Base-by-base conservation (phyloP, 164 flowering plant species). In the Stephania cephalantha region DNA sequence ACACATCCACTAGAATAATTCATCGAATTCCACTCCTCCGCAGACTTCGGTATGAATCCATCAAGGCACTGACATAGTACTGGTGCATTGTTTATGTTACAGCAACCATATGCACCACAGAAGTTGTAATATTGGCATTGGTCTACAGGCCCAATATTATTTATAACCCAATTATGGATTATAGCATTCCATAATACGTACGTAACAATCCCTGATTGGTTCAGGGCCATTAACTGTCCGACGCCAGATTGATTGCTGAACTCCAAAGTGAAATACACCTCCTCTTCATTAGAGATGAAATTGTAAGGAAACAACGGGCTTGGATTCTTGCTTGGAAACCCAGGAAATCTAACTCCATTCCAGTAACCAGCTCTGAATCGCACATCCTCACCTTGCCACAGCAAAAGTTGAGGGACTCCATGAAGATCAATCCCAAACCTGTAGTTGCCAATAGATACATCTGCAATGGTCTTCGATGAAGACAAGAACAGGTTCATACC, bases 391-490 rank as follows among this genome's bases (percentile, higher is more conserved):
- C 76, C 80, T 9, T 79, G 69, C 15, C 71, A 22, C 9, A 79
- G 31, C 44, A 75, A 50, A 12, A 76, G 6, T 68, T 86, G 74
- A 20, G 86, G 85, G n/a, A 72, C 52, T 2, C 81, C 86, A 35
- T 18, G 12, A 17, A 46, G 50, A 4, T 85, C 85, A 18, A 84
- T 0, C 6, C 77, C 42, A n/a, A 48, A 78, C 9, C 74, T 68
- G 63, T 12, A 77, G 17, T 78, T 76, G 4, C 90, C 84, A 1
- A 64, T 29, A 46, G 83, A 72, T 9, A 88, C 87, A 71, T 87
- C 88, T 20, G 82, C 80, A 1, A 3, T 1, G 55, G 69, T 81
- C 72, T 75, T 87, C 90, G 86, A 87, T 1, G 88, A 77, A 7
- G 84, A 18, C 7, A 82, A 52, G 65, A 74, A 69, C 46, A 77